These are phyloP conservation scores for Ascochyta lentis DNA, from an alignment of 2,329 filamentous ascomycete species.

Conservation along the genomic window DNA sequence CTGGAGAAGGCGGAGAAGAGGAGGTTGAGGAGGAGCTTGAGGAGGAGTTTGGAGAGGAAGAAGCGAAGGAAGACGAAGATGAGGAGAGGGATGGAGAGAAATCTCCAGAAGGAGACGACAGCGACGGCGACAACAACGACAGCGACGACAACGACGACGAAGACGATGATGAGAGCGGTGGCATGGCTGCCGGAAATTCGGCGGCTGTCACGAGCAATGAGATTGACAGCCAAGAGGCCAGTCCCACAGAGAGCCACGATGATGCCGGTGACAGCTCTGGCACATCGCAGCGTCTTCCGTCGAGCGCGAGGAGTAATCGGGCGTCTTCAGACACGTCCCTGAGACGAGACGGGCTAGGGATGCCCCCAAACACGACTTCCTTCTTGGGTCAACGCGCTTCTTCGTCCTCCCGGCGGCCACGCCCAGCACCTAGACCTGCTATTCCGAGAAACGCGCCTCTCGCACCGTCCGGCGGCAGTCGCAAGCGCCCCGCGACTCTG, in stretches of 20 bases:
- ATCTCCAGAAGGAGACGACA: no score
- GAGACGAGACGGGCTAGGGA: no score
- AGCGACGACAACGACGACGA: background rate
- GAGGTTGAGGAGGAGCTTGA: no score
- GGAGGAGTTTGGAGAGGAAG: no score
- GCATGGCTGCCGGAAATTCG: background rate
- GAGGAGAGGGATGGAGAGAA: no score
- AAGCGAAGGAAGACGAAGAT: background rate
- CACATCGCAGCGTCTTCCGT: background rate
- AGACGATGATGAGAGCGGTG: background rate
- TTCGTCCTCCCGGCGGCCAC: background rate
- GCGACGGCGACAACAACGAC: background rate
- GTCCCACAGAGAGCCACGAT: background rate
- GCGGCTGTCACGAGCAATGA: background rate
- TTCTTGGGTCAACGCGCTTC: no score
- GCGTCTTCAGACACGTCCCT: background rate
- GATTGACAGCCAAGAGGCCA: background rate
- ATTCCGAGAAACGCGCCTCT: background rate
- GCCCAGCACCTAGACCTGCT: background rate
- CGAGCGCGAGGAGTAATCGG: background rate
- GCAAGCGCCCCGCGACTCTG: background rate
- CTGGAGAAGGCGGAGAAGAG: no score
- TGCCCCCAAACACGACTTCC: no score
- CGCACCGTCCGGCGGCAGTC: background rate
- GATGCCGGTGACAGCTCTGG: background rate